A percentile compares a stretch with the other conserved stretches of the same genome.
Evolutionary conservation across 2,329 filamentous ascomycete species (phyloP).

Genomic region (Neoascochyta sp.): DNA sequence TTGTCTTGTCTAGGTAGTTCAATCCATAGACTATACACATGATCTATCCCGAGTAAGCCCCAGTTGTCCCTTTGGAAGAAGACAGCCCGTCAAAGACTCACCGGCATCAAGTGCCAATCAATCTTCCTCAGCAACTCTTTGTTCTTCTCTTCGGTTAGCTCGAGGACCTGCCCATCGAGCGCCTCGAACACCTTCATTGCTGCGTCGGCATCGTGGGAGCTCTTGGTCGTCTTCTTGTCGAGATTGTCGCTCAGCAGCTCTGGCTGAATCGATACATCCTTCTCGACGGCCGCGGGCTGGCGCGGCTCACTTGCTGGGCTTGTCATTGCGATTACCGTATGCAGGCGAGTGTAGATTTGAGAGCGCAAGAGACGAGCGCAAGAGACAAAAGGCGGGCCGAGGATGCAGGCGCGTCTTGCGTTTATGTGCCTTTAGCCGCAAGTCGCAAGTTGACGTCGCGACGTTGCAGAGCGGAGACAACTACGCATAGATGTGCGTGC

Average conservation of each 20-base stretch:
- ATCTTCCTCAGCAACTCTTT: constrained; percentile 58
- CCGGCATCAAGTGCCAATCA: constrained; percentile 60
- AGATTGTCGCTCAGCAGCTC: constrained; percentile 12
- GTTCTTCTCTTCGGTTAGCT: constrained; percentile 56
- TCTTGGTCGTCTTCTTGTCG: constrained; percentile 39
- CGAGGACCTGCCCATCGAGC: constrained; percentile 49
- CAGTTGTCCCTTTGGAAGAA: not conserved
- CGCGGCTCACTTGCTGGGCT: constrained; percentile 3
- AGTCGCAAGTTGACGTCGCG: no score
- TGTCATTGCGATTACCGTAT: constrained; percentile 7
- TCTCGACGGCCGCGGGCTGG: constrained; percentile 11
- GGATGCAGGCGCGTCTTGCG: no score
- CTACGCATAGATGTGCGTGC: no score
- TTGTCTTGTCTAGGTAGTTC: constrained; percentile 60
- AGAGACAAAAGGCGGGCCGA: no score
- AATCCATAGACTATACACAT: constrained; percentile 57
- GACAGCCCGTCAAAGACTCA: constrained; percentile 13
- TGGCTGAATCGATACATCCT: constrained; percentile 13
- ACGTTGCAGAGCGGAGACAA: no score
- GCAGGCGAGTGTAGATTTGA: no score
- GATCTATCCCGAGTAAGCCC: constrained; percentile 33
- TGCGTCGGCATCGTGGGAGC: constrained; percentile 58
- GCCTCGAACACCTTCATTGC: constrained; percentile 56
- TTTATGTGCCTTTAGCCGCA: no score
- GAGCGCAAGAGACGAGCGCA: no score